A percentile compares a stretch with the other conserved stretches of the same genome.
Conservation (phyloP, 768 basidiomycete genomes). For the Nidularia sp. region DNA sequence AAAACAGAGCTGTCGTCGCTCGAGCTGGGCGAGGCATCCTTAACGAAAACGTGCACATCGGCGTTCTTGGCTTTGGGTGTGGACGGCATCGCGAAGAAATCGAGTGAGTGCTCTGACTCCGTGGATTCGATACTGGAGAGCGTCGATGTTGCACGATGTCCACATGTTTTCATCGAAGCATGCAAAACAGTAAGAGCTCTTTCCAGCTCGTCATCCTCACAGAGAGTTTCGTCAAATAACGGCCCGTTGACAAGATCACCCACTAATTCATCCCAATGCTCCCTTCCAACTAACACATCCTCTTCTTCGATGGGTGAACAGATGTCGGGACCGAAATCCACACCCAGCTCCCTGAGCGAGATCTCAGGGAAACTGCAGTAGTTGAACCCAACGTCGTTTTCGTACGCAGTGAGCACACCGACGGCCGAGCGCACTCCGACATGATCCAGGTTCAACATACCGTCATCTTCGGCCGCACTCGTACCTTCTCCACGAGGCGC, state of each 20-base stretch:
- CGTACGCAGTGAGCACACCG: conserved; percentile 34
- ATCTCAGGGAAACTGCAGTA: conserved; percentile 15
- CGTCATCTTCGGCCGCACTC: conserved; percentile 7
- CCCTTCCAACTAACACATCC: conserved; percentile 24
- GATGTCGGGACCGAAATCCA: conserved; percentile 7
- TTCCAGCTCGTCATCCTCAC: neutral
- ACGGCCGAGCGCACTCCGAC: conserved; percentile 32
- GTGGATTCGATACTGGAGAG: conserved; percentile 39
- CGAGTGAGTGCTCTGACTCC: conserved; percentile 37
- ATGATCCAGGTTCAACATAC: conserved; percentile 31
- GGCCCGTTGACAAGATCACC: conserved; percentile 33
- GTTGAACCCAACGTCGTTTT: conserved; percentile 37
- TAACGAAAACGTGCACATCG: conserved; percentile 31
- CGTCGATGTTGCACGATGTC: conserved; percentile 26
- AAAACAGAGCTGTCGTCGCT: conserved; percentile 12
- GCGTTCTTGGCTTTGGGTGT: conserved; percentile 41
- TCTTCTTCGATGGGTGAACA: conserved; percentile 25
- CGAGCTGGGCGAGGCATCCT: conserved; percentile 24
- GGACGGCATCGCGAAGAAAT: conserved; percentile 43
- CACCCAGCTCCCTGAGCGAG: conserved; percentile 6
- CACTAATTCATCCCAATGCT: conserved; percentile 38
- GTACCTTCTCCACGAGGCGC: neutral
- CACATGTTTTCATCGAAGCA: no score
- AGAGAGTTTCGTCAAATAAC: conserved; percentile 9
- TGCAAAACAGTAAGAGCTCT: conserved; percentile 9